Percentiles rank a stretch among this genome's conserved stretches.
Conservation (phyloP, 257 asterid genomes). For the Salvia hispanica region DNA sequence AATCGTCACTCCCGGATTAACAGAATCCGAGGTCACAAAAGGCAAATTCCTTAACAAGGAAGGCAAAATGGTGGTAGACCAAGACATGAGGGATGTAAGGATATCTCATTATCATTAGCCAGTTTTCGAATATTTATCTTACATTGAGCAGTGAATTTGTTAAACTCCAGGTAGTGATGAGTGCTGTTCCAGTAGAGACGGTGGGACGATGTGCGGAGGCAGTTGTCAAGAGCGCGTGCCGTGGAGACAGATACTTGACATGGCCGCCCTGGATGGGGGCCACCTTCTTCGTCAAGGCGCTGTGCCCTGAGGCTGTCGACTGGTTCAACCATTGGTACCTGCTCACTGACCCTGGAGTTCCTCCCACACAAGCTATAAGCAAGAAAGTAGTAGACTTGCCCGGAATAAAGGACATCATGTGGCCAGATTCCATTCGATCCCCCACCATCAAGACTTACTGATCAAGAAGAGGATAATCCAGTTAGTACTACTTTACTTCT, state of each 20-base stretch:
- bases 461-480: conserved; percentile 19
- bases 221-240: conserved; percentile 52
- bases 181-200: conserved; percentile 43
- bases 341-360: conserved; percentile 44
- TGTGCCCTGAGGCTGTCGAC: conserved; percentile 52
- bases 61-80: conserved; percentile 52
- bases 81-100: conserved; percentile 66
- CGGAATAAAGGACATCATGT: conserved; percentile 47
- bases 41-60: conserved; percentile 58
- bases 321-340: conserved; percentile 59
- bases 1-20: conserved; percentile 61
- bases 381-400: conserved; percentile 50
- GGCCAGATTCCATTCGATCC: conserved; percentile 60
- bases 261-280: conserved; percentile 56
- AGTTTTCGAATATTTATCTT: too few species aligned
- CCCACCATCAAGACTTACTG: conserved; percentile 55
- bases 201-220: conserved; percentile 51
- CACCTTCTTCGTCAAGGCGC: conserved; percentile 33
- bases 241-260: conserved; percentile 61
- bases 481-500: neutral
- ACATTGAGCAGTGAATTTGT: neutral
- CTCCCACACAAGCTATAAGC: conserved; percentile 53
- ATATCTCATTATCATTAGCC: too few species aligned
- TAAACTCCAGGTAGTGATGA: conserved; percentile 43
- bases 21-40: conserved; percentile 72